Conservation (phyloP, 78 protist genomes). For the Dictyostelium capitatum region DNA sequence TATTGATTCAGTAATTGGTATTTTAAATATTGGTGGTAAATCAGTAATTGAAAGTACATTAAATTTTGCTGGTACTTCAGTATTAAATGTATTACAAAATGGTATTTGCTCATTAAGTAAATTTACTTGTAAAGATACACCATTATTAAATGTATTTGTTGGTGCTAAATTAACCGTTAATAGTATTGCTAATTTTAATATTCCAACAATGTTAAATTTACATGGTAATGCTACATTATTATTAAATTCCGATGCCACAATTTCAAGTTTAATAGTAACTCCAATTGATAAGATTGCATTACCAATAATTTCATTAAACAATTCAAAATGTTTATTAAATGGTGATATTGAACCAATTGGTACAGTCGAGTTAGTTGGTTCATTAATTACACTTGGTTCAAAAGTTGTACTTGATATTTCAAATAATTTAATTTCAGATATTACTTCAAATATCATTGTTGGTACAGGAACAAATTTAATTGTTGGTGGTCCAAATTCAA, state of each 20-base stretch:
- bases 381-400: background rate
- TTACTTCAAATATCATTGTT: background rate
- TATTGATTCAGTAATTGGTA: background rate
- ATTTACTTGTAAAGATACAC: background rate
- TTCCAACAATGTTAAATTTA: background rate
- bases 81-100: background rate
- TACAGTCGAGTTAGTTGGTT: background rate
- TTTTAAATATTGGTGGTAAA: conserved; percentile 1
- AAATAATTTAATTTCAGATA: background rate
- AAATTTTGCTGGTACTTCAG: background rate
- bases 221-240: conserved; percentile 5
- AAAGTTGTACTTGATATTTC: background rate
- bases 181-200: no score
- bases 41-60: background rate
- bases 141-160: background rate
- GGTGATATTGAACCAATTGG: background rate
- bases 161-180: background rate
- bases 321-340: background rate
- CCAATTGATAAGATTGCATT: background rate
- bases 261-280: background rate
- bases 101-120: background rate
- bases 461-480: background rate
- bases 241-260: background rate
- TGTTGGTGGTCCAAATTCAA: conserved; percentile 15
- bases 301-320: background rate